These are phyloP conservation scores for Sarocladium brachiariae DNA, from an alignment of 2,329 filamentous ascomycete species.

Conservation along the genomic window DNA sequence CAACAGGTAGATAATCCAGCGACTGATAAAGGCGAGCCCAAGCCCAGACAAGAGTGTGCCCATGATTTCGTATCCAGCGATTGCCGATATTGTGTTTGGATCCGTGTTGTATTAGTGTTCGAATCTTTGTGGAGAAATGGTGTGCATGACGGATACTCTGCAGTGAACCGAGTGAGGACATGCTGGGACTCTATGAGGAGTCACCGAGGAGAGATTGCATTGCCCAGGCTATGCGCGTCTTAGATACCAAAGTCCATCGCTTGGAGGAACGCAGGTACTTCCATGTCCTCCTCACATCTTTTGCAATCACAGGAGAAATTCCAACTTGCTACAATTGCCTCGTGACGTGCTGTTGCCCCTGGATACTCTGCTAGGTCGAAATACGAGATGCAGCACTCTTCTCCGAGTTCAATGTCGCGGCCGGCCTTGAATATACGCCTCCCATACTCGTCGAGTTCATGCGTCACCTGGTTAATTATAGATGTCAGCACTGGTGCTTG, in stretches of 20 bases:
- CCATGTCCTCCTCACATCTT: slow-evolving; percentile 12
- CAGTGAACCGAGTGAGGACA: too few species aligned
- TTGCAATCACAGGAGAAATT: slow-evolving; percentile 12
- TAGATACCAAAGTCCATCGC: slow-evolving; percentile 5
- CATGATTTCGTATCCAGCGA: too few species aligned
- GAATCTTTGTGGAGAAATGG: too few species aligned
- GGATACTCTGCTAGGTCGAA: slow-evolving; percentile 12
- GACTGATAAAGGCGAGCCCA: too few species aligned
- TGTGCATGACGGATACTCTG: too few species aligned
- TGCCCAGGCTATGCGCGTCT: too few species aligned
- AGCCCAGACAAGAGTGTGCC: too few species aligned
- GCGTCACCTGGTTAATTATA: slow-evolving; percentile 9
- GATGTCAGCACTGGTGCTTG: not conserved
- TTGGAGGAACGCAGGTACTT: slow-evolving; percentile 1
- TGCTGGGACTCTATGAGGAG: too few species aligned
- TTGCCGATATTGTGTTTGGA: too few species aligned
- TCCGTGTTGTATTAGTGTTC: too few species aligned
- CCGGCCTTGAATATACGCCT: slow-evolving; percentile 12
- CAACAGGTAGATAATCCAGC: too few species aligned
- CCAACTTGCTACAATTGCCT: slow-evolving; percentile 11
- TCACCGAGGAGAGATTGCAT: too few species aligned
- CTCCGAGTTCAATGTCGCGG: slow-evolving; percentile 11
- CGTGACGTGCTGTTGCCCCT: slow-evolving; percentile 6
- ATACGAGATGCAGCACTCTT: slow-evolving; percentile 15
- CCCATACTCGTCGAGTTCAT: slow-evolving; percentile 10